Conservation (phyloP, 345 rosid genomes). For the Triadica sebifera region DNA sequence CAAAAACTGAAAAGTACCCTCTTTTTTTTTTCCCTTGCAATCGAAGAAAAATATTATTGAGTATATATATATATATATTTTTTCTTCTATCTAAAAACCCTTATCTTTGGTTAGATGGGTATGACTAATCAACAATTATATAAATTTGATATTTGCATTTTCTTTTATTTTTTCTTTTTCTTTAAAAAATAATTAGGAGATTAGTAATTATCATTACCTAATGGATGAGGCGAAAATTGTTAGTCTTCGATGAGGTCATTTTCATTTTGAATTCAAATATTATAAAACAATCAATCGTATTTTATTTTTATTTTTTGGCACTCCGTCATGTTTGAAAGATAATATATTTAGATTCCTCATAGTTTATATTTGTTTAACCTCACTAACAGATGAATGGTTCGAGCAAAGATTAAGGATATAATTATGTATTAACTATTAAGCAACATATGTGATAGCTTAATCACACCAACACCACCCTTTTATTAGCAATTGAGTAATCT, state of each 20-base stretch:
- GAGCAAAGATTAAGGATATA: neutral
- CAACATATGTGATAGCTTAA: neutral
- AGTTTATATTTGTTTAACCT: no score
- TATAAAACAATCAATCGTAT: neutral
- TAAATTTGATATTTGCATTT: neutral
- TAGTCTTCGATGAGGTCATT: neutral
- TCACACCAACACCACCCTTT: neutral
- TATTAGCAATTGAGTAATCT: neutral
- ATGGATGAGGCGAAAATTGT: neutral
- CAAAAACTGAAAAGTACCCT: no score
- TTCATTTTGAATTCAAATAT: neutral
- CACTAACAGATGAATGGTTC: neutral
- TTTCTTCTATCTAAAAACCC: no score
- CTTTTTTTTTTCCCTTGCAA: no score
- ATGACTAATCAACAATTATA: neutral
- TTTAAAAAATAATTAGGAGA: neutral
- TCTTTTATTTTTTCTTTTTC: neutral
- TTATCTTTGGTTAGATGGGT: no score
- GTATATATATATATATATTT: no score
- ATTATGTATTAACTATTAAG: neutral
- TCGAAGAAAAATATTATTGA: no score
- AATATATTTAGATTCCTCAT: no score
- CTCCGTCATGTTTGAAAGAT: no score
- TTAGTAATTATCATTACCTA: constrained; percentile 21
- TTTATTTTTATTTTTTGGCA: no score